Evolutionary conservation across 2,329 filamentous ascomycete species (phyloP).

Genomic region (Teratosphaeria pseudoeucalypti): DNA sequence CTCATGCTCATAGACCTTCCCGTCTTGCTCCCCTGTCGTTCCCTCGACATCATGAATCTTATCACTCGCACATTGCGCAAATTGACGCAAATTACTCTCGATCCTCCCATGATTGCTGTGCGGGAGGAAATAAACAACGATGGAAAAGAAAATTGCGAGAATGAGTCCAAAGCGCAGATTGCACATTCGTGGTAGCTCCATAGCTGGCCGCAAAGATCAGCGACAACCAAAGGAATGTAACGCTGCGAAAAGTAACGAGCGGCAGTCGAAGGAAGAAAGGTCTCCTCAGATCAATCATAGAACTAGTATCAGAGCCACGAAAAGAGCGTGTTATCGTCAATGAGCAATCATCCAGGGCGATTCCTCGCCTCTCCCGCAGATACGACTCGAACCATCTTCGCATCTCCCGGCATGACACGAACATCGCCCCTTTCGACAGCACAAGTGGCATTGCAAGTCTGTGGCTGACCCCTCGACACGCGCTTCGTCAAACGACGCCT

Average conservation of each 20-base stretch:
- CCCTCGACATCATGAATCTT: background rate
- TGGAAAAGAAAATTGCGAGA: background rate
- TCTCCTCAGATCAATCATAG: no score
- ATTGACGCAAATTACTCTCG: background rate
- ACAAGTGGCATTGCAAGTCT: no score
- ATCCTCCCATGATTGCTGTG: background rate
- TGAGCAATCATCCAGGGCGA: no score
- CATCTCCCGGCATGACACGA: no score
- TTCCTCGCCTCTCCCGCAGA: no score
- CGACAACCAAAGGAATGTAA: background rate
- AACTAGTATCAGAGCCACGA: no score
- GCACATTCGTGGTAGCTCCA: background rate
- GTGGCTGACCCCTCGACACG: no score
- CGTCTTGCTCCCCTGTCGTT: background rate
- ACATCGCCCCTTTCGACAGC: no score
- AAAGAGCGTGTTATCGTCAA: no score
- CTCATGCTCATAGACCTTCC: background rate
- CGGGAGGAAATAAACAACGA: background rate
- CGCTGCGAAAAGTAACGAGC: background rate
- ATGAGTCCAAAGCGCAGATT: background rate
- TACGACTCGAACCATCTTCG: no score
- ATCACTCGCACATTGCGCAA: background rate
- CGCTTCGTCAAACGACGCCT: no score
- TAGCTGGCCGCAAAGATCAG: background rate
- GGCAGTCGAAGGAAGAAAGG: no score